Base-by-base conservation (phyloP, 805 yeast genomes). In the Spathaspora hagerdaliae region DNA sequence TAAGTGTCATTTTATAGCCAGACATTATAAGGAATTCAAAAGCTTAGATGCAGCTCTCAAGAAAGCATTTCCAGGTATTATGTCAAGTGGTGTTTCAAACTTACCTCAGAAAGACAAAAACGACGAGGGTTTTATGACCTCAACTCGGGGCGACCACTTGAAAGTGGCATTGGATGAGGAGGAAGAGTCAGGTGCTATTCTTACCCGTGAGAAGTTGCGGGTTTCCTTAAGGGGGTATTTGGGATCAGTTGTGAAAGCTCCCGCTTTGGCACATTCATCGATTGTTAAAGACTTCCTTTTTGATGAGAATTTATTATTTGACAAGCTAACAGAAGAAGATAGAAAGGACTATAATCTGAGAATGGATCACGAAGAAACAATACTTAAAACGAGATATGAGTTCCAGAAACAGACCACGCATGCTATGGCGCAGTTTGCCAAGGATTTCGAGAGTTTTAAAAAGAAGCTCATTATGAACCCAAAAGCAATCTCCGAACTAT, bases 161-260 rank as follows among this genome's bases (percentile, higher is more conserved):
- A 5, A 14, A 3, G 13, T 3, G 33, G 26, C 10, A 27, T 6
- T 31, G 2, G 14, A 15, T 11, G 34, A 9, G 6, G 19, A 19
- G 12, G 19, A 7, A 5, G 14, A 13, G 13, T 7, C 5, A n/a
- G 13, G 9, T 38, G 43, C 5, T 38, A 39, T n/a, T 10, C 32
- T 87, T 29, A 78, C 82, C 2, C 75, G 95, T 27, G 98, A 92
- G 60, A 83, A 81, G 51, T 76, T 88, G 53, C 71, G 98, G 37
- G 73, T 89, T 8, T 78, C 95, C 0, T 70, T 92, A 38, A 72
- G 97, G 39, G 87, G 89, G 0, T 92, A 87, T 56, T 57, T 92
- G 40, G 69, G 75, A 27, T 61, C 73, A 1, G 62, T 91, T 13
- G 56, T 78, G 8, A 67, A 74, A 31, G 76, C 79, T 38, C 73